A percentile compares a stretch with the other conserved stretches of the same genome.
These are phyloP conservation scores for Martiniozyma abietophila DNA, from an alignment of 805 yeast genomes.

Conservation along the genomic window DNA sequence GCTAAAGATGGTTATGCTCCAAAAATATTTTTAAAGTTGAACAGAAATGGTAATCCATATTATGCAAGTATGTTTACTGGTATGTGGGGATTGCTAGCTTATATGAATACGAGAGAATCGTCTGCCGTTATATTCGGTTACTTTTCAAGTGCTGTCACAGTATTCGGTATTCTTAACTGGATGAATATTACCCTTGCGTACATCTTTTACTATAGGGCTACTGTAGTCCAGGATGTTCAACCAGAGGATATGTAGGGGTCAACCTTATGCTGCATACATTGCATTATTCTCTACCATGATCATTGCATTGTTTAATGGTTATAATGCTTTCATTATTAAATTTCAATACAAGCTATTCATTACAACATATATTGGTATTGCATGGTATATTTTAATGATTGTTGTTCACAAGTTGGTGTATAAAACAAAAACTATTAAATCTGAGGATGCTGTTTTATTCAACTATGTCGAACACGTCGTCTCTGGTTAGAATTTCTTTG, in stretches of 20 bases:
- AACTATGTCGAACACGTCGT: constrained; percentile 2
- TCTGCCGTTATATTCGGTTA: constrained; percentile 14
- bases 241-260: constrained; percentile 16
- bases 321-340: constrained; percentile 12
- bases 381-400: constrained; percentile 4
- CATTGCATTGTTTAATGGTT: constrained; percentile 16
- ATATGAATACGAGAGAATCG: constrained; percentile 7
- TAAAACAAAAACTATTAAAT: constrained; percentile 7
- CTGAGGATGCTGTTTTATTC: constrained; percentile 1
- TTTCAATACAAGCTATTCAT: constrained; percentile 14
- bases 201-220: constrained; percentile 11
- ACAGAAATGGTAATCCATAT: constrained; percentile 57
- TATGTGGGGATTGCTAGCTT: constrained; percentile 13
- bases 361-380: constrained; percentile 14
- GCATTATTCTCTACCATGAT: constrained; percentile 9
- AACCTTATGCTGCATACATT: constrained; percentile 14
- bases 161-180: constrained; percentile 18
- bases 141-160: constrained; percentile 15
- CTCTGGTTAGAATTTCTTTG: no score
- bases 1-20: constrained; percentile 60
- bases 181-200: constrained; percentile 13
- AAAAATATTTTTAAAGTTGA: constrained; percentile 47
- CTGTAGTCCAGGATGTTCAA: constrained; percentile 12
- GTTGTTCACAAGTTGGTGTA: constrained; percentile 4
- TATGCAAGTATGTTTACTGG: constrained; percentile 11